phyloP scores from a whole-genome alignment of 2,329 filamentous ascomycete genomes.

The Coniochaeta pulveracea region DNA sequence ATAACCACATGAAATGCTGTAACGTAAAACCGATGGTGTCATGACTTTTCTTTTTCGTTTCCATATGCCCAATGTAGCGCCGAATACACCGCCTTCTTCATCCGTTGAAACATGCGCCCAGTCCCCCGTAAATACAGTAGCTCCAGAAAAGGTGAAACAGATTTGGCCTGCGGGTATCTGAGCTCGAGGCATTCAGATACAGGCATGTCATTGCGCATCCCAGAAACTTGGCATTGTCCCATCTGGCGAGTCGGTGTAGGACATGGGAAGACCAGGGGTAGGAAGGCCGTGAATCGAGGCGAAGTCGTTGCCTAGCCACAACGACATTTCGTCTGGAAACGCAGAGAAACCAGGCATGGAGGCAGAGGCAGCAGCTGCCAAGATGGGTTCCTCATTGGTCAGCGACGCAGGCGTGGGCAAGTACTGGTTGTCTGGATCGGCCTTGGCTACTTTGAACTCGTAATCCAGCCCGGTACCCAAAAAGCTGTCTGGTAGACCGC shows the following conservation, averaged over 20 bases:
- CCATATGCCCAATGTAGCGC: not conserved
- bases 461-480: too few species aligned
- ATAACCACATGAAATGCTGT: too few species aligned
- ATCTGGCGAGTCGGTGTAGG: constrained; percentile 20
- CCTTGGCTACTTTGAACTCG: constrained; percentile 39
- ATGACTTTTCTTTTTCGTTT: constrained; percentile 2
- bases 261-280: constrained; percentile 14
- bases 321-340: constrained; percentile 34
- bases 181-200: not conserved
- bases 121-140: too few species aligned
- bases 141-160: too few species aligned
- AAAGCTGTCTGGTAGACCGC: too few species aligned
- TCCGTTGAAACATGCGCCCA: not conserved
- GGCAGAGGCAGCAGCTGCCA: constrained; percentile 20
- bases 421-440: constrained; percentile 33
- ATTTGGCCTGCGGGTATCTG: too few species aligned
- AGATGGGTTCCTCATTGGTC: constrained; percentile 29
- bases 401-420: constrained; percentile 26
- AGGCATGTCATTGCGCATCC: constrained; percentile 10
- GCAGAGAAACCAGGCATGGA: constrained; percentile 6
- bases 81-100: not conserved
- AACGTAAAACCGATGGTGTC: constrained; percentile 1
- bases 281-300: constrained; percentile 16
- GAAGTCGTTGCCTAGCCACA: constrained; percentile 35
- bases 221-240: constrained; percentile 15